Percentiles rank a stretch among this genome's conserved stretches.
Conservation (phyloP, 176 grass and related monocot species). For the Ensete glaucum region DNA sequence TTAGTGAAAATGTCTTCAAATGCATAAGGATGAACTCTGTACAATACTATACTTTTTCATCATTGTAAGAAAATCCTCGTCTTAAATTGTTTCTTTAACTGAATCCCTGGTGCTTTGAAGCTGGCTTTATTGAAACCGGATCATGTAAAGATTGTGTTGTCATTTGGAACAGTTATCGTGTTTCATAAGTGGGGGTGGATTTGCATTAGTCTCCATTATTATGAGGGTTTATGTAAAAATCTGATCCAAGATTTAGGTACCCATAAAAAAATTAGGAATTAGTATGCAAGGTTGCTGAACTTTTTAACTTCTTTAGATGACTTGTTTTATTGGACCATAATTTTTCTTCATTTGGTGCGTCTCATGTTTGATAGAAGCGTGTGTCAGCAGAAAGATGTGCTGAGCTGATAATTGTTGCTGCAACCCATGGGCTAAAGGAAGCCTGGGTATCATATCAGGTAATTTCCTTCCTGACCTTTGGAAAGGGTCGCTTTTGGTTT, state of each 20-base stretch:
- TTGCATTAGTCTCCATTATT: not conserved
- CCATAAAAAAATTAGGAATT: not conserved
- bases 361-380: slow-evolving; percentile 39
- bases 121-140: not conserved
- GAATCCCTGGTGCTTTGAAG: not conserved
- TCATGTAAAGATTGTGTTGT: not conserved
- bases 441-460: slow-evolving; percentile 99
- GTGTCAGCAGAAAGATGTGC: slow-evolving; percentile 79
- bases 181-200: not conserved
- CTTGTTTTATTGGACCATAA: not conserved
- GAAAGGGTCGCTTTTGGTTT: not conserved
- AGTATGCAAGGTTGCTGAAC: not conserved
- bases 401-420: slow-evolving; percentile 81
- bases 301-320: slow-evolving; percentile 6
- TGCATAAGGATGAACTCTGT: not conserved
- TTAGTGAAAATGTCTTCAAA: not conserved
- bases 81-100: not conserved
- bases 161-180: not conserved
- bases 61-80: not conserved
- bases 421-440: slow-evolving; percentile 93
- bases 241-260: not conserved
- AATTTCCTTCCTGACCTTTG: slow-evolving; percentile 23
- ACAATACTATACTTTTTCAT: not conserved
- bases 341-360: slow-evolving; percentile 16
- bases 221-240: not conserved